A percentile compares a stretch with the other conserved stretches of the same genome.
Conservation (phyloP, 805 yeast genomes). For the Saccharomycodes ludwigii region DNA sequence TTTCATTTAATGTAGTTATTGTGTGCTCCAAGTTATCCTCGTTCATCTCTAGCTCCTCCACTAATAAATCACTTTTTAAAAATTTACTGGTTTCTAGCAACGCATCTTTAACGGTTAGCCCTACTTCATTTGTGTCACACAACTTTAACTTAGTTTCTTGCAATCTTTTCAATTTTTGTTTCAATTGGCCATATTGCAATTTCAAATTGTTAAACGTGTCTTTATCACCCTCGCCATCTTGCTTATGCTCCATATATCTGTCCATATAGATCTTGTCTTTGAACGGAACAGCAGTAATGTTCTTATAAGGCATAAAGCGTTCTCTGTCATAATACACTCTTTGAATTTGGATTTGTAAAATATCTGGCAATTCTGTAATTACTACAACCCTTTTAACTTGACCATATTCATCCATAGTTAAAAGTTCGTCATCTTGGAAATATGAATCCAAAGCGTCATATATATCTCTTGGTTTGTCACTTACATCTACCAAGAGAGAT, state of each 20-base stretch:
- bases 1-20: constrained; percentile 25
- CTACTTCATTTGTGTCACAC: constrained; percentile 32
- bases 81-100: constrained; percentile 46
- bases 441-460: constrained; percentile 85
- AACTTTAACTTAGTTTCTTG: constrained; percentile 32
- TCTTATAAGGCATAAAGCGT: constrained; percentile 63
- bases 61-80: constrained; percentile 30
- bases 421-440: constrained; percentile 58
- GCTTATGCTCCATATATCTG: constrained; percentile 50
- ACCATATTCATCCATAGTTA: constrained; percentile 58
- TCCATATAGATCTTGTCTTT: constrained; percentile 73
- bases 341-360: constrained; percentile 86
- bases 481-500: constrained; percentile 72
- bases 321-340: constrained; percentile 82
- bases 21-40: constrained; percentile 15
- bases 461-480: constrained; percentile 77
- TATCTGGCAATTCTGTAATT: constrained; percentile 59
- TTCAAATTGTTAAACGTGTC: too few species aligned
- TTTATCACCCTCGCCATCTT: constrained; percentile 38
- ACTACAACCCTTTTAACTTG: constrained; percentile 63
- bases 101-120: constrained; percentile 37
- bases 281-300: constrained; percentile 71
- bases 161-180: constrained; percentile 35
- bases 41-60: constrained; percentile 31
- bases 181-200: constrained; percentile 35